Percentiles rank a stretch among this genome's conserved stretches.
Evolutionary conservation across 192 early-diverging fungal genomes (phyloP).

Genomic region (Entomortierella lignicola): DNA sequence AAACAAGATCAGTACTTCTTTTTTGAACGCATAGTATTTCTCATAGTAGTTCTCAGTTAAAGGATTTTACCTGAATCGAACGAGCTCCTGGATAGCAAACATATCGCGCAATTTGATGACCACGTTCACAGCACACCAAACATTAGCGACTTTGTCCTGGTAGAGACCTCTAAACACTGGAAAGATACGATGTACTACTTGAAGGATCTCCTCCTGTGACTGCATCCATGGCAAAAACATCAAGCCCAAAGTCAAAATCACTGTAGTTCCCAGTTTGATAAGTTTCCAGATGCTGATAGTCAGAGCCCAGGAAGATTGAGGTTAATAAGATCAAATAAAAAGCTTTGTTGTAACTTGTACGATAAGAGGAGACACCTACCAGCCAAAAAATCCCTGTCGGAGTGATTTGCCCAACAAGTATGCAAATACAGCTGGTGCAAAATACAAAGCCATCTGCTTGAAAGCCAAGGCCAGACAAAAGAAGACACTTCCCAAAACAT

Average conservation of each 20-base stretch:
- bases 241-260: conserved; percentile 75
- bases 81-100: conserved; percentile 67
- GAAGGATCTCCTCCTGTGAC: conserved; percentile 70
- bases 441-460: conserved; percentile 98
- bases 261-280: conserved; percentile 77
- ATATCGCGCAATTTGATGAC: conserved; percentile 83
- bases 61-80: conserved; percentile 75
- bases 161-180: conserved; percentile 94
- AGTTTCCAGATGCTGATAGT: conserved; percentile 45
- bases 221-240: conserved; percentile 78
- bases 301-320: not conserved
- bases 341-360: no score
- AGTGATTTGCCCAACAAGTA: conserved; percentile 86
- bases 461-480: conserved; percentile 90
- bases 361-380: conserved; percentile 51
- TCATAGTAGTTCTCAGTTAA: not conserved
- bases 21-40: no score
- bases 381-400: conserved; percentile 38
- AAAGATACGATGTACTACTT: conserved; percentile 88
- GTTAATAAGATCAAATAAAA: not conserved
- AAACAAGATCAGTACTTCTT: no score
- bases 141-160: conserved; percentile 98
- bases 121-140: conserved; percentile 95
- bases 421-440: conserved; percentile 90
- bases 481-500: conserved; percentile 77